Evolutionary conservation across 352 stramenopile species (phyloP).

Genomic region (Phytophthora tubulina): DNA sequence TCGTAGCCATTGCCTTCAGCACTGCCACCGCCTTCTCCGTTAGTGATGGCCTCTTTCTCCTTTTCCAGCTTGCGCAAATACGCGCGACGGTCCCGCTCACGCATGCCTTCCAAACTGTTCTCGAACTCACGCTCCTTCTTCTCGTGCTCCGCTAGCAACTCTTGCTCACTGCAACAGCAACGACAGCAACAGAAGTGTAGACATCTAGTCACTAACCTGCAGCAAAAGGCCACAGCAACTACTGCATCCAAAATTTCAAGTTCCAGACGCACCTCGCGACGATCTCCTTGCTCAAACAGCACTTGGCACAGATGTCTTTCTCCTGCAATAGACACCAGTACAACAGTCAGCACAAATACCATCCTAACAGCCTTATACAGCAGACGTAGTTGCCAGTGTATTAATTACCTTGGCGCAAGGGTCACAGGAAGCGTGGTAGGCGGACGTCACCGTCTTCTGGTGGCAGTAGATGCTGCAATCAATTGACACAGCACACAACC

Average conservation of each 20-base stretch:
- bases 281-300: slow-evolving; percentile 81
- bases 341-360: slow-evolving; percentile 8
- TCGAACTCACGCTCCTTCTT: slow-evolving; percentile 65
- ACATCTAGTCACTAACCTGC: not conserved
- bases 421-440: slow-evolving; percentile 96
- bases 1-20: slow-evolving; percentile 51
- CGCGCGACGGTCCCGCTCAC: slow-evolving; percentile 81
- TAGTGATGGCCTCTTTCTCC: slow-evolving; percentile 54
- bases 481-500: slow-evolving; percentile 6
- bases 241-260: not conserved
- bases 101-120: slow-evolving; percentile 66
- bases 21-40: slow-evolving; percentile 26
- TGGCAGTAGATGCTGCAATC: slow-evolving; percentile 90
- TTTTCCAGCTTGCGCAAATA: slow-evolving; percentile 76
- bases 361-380: not conserved
- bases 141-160: slow-evolving; percentile 56
- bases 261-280: slow-evolving; percentile 55
- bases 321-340: slow-evolving; percentile 37
- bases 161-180: slow-evolving; percentile 52
- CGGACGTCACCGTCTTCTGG: slow-evolving; percentile 92
- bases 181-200: not conserved
- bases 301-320: slow-evolving; percentile 91
- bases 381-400: not conserved
- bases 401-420: slow-evolving; percentile 82
- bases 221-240: not conserved